A percentile compares a stretch with the other conserved stretches of the same genome.
Evolutionary conservation across 495 filamentous ascomycete genomes (phyloP).

Genomic region (Penicillium angulare): DNA sequence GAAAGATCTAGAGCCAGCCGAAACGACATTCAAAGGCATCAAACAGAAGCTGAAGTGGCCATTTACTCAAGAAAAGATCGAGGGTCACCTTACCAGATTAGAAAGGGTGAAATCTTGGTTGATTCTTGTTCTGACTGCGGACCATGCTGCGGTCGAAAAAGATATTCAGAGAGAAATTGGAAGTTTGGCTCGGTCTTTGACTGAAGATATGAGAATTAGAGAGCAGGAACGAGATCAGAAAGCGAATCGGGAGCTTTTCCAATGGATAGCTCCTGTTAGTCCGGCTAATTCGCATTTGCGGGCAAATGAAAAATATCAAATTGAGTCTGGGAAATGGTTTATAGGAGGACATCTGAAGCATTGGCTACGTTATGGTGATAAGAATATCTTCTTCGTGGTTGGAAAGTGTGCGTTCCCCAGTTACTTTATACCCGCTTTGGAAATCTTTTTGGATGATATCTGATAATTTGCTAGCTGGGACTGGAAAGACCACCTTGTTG

Average conservation of each 20-base stretch:
- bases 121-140: constrained; percentile 21
- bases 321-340: constrained; percentile 17
- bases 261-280: constrained; percentile 22
- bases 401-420: constrained; percentile 21
- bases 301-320: constrained; percentile 6
- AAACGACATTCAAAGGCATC: constrained; percentile 11
- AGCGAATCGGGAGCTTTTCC: constrained; percentile 12
- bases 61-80: constrained; percentile 16
- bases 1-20: constrained; percentile 11
- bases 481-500: constrained; percentile 25
- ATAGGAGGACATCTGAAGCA: constrained; percentile 10
- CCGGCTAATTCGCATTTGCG: constrained; percentile 17
- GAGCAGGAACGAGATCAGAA: constrained; percentile 11
- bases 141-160: constrained; percentile 10
- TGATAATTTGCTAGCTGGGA: constrained; percentile 13
- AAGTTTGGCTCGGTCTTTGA: constrained; percentile 10
- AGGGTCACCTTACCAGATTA: constrained; percentile 12
- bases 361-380: constrained; percentile 5
- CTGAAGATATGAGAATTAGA: constrained; percentile 18
- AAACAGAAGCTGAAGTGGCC: constrained; percentile 25
- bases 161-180: constrained; percentile 17
- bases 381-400: constrained; percentile 11
- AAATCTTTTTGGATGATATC: neutral
- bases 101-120: constrained; percentile 27
- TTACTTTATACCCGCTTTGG: neutral